These are phyloP conservation scores for Solanum appendiculatum DNA, from an alignment of 257 asterid genomes.

Conservation along the genomic window DNA sequence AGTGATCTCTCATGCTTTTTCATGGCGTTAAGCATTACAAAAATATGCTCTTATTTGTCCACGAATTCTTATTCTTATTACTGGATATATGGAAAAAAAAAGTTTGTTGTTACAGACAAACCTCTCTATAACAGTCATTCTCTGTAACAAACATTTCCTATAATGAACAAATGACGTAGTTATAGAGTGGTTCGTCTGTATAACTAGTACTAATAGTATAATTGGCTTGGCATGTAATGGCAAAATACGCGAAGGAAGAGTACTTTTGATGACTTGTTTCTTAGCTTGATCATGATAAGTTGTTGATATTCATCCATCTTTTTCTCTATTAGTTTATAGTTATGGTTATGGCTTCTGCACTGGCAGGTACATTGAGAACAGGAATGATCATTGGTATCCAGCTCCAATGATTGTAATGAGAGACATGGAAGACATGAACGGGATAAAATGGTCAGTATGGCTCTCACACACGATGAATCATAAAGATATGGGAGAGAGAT, in stretches of 20 bases:
- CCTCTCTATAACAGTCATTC: neutral
- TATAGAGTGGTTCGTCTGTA: neutral
- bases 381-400: slow-evolving; percentile 71
- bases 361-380: slow-evolving; percentile 55
- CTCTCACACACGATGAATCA: slow-evolving; percentile 64
- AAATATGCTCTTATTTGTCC: too few relatives aligned
- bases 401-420: slow-evolving; percentile 67
- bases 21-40: too few relatives aligned
- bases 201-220: neutral
- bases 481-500: slow-evolving; percentile 93
- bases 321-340: neutral
- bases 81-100: neutral
- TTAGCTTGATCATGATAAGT: neutral
- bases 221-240: neutral
- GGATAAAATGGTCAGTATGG: slow-evolving; percentile 73
- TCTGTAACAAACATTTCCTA: neutral
- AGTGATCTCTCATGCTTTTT: neutral
- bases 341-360: neutral
- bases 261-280: neutral
- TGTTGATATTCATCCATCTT: neutral
- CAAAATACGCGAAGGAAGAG: neutral
- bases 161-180: neutral
- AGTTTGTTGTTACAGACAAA: neutral
- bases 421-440: slow-evolving; percentile 80
- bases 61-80: neutral